These are phyloP conservation scores for Chloris gayana DNA, from an alignment of 176 grass and related monocot species.

Conservation along the genomic window DNA sequence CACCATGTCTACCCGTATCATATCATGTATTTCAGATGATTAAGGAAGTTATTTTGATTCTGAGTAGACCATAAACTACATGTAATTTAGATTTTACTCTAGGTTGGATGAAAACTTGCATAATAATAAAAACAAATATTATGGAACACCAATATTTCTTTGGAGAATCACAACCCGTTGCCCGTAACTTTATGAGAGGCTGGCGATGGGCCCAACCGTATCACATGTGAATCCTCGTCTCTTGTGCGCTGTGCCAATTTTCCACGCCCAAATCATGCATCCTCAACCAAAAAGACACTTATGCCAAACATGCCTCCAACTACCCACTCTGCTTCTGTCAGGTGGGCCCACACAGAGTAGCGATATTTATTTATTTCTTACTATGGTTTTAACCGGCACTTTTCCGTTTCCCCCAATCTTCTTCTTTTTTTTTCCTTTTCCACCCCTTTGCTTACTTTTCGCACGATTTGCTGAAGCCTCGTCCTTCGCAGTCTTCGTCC, in stretches of 20 bases:
- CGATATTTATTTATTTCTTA: not conserved
- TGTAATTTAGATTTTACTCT: not conserved
- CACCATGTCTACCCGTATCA: too few species aligned
- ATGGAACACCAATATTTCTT: not conserved
- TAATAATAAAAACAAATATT: not conserved
- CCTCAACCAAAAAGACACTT: not conserved
- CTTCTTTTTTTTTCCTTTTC: not conserved
- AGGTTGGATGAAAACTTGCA: not conserved
- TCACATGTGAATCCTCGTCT: not conserved
- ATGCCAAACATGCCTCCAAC: slow-evolving; percentile 17
- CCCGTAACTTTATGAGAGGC: not conserved
- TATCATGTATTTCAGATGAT: too few species aligned
- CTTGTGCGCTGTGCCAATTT: not conserved
- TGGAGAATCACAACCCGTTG: not conserved
- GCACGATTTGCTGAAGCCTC: slow-evolving; percentile 19
- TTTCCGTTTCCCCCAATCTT: not conserved
- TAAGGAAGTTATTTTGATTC: too few species aligned
- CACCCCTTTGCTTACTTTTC: not conserved
- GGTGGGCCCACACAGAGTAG: not conserved
- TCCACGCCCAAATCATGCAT: not conserved
- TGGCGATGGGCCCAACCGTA: not conserved
- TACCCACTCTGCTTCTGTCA: not conserved
- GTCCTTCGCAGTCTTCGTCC: not conserved
- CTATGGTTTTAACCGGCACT: not conserved
- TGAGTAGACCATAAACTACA: too few species aligned